phyloP scores from a whole-genome alignment of 257 asterid genomes.

The Nicotiana knightiana region DNA sequence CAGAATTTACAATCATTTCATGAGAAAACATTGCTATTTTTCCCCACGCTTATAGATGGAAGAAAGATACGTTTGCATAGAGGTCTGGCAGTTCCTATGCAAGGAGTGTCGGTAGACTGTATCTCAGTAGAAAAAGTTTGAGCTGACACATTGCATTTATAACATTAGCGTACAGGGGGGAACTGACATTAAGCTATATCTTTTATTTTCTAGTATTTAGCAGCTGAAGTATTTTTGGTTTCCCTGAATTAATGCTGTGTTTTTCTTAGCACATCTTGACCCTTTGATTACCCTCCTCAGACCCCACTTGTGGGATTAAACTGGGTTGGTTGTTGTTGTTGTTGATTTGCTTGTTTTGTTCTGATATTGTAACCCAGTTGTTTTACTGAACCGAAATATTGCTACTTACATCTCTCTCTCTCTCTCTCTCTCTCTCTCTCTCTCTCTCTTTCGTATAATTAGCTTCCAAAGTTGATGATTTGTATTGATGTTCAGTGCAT shows the following conservation, averaged over 20 bases:
- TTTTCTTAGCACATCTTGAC: neutral
- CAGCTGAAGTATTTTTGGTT: neutral
- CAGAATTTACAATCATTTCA: neutral
- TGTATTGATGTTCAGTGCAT: neutral
- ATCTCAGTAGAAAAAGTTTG: neutral
- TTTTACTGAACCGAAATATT: neutral
- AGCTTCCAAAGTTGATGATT: neutral
- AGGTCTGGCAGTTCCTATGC: neutral
- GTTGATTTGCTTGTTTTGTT: neutral
- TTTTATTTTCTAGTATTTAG: neutral
- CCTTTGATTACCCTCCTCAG: neutral
- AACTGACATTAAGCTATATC: neutral
- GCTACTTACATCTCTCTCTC: neutral
- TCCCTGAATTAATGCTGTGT: neutral
- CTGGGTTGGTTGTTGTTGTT: no score
- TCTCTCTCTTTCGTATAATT: neutral
- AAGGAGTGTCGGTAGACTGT: neutral
- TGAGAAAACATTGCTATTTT: neutral
- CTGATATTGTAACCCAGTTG: neutral
- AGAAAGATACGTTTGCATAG: neutral
- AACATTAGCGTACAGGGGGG: neutral
- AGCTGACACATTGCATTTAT: neutral
- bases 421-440: neutral
- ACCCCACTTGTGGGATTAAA: no score
- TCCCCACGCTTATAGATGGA: neutral